Evolutionary conservation across 106 monocot species (phyloP), one percentile per base, ranked within the genome.

Genomic region (Dendrobium nobile): DNA sequence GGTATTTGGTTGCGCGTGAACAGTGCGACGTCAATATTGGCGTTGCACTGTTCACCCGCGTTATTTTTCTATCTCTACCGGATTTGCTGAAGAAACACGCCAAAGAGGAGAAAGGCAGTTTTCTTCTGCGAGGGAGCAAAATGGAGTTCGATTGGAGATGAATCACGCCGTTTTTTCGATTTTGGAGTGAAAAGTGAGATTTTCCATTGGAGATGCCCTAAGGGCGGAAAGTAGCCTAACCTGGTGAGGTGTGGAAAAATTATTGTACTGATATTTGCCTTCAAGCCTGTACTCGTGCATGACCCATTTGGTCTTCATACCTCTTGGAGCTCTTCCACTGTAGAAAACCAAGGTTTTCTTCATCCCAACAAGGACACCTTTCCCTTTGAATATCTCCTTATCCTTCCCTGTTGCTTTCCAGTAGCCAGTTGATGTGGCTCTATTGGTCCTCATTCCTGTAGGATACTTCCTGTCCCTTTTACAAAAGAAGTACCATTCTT

Each of bases 331-430:
- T 45, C 81, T 33, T 3, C 74, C 74, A 9, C 55, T 48, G 9
- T 81, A 55, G 42, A 81, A 81, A 56, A 81, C 56, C 67, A 81
- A 81, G 47, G 75, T 74, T 74, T 81, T 81, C 75, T 75, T 81
- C 81, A 81, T 75, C 42, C 91, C 91, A n/a, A 88, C 86, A 3
- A 91, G 84, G 20, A 65, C 13, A 2, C 65, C 68, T 31, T 65
- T 78, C 5, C 27, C 70, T 28, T 19, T 73, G 47, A 67, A 86
- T 55, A 91, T 88, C 82, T 91, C 91, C 80, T 76, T 88, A 80
- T 92, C 92, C 64, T 84, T 92, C 11, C 92, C 89, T 6, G 92
- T 92, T 70, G 89, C 89, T 77, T 92, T 91, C 91, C 91, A 91
- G 81, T 91, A 89, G 0, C 91, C 91, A 43, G 51, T 47, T 24